Evolutionary conservation across 1,139 yeast species (phyloP), one percentile per base, ranked within the genome.

Genomic region (Kodamaea sp.): DNA sequence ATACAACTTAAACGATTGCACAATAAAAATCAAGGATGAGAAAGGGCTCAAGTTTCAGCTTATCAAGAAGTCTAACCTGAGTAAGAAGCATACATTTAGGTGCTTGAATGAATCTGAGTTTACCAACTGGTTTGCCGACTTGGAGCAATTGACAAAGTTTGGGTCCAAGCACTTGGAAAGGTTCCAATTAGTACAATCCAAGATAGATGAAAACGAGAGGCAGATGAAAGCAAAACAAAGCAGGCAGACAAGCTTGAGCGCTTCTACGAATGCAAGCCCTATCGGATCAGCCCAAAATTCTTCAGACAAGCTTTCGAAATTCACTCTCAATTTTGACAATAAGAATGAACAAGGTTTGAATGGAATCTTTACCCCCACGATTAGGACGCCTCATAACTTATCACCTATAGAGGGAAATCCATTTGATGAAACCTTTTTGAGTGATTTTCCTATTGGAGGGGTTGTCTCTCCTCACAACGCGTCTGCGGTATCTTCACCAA

Each of bases 1-100:
- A 1, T 70, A 70, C 46, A 70, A 68, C 42, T 57, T 70, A 41
- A 70, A 70, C 41, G 70, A 69, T 32, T 66, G 59, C 43, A 39
- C 51, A 14, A 55, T 70, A 21, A 48, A 51, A 28, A 46, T 59
- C 12, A 67, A 69, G 38, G 66, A 63, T 42, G 67, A 62, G 7
- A 53, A 54, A 20, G 52, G 54, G 10, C 57, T 56, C 43, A 70
- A 70, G 42, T 70, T 70, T 36, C 55, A 62, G 16, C 49, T 70
- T 29, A 46, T 53, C 15, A 63, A 59, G 42, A 50, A 45, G 13
- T 51, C 63, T 5, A 59, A 58, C 37, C 43, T 52, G 12, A 47
- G 55, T 12, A 63, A 61, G 30, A 67, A 61, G 46, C 49, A 51
- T 29, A 66, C 73, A 2, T 69, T 70, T 44, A 70, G 66, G 42